Evolutionary conservation across 768 basidiomycete genomes (phyloP), one percentile per base, ranked within the genome.

Genomic region (Xanthoconium stramineum): DNA sequence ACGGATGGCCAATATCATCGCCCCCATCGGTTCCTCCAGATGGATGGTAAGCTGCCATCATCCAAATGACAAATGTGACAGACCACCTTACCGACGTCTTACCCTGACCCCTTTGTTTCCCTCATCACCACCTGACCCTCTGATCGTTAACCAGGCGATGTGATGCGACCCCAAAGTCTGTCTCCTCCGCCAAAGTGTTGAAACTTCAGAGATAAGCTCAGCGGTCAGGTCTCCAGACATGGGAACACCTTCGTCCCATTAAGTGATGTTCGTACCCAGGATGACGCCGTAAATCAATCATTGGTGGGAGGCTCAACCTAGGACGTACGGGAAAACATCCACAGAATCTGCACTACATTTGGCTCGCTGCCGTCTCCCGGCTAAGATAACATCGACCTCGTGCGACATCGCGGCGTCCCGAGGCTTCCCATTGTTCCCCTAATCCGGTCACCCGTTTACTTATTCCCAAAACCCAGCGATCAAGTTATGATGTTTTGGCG

Each of bases 101-200:
- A 24, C 66, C 66, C 61, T 65, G 49, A 43, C 44, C 30, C 66
- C 57, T 62, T 57, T 56, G 62, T 33, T 61, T 40, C 29, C 33
- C 47, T n/a, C n/a, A 17, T 37, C 43, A 42, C 54, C 56, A 53
- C 17, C 57, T 53, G 53, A 56, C 5, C 20, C 46, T 49, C 55
- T 56, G 38, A 40, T 40, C n/a, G 5, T 47, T 37, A 39, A 52
- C 30, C 30, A 33, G 47, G 40, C 51, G 20, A 33, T 15, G 46
- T 42, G 13, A 29, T 14, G 42, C 35, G 28, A 42, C 33, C 42
- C 35, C 45, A 39, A 47, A 24, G 39, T 19, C 40, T 37, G 30
- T 46, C 35, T 28, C 19, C 44, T 45, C 52, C 50, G n/a, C n/a
- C 54, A 24, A 14, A 45, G 38, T 14, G 42, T 39, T 33, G 38